phyloP scores from a whole-genome alignment of 139 green algal species.

The Pycnococcus provasolii region DNA sequence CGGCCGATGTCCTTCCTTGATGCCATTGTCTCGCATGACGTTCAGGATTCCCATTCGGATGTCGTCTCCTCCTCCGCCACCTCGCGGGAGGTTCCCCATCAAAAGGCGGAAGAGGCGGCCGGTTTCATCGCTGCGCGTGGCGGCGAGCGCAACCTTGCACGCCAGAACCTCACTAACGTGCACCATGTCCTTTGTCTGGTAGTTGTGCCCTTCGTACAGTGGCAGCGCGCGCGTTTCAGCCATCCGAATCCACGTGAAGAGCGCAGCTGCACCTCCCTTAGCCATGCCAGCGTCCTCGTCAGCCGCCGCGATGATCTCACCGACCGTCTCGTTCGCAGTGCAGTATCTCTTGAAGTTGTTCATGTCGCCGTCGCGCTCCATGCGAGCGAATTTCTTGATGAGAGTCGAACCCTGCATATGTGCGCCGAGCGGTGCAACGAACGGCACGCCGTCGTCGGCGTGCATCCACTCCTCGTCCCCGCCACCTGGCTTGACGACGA shows the following conservation, averaged over 20 bases:
- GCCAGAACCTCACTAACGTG: conserved; percentile 66
- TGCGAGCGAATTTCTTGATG: not conserved
- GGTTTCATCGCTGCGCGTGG: not conserved
- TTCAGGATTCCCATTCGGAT: conserved; percentile 85
- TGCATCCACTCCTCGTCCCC: conserved; percentile 17
- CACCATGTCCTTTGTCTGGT: conserved; percentile 82
- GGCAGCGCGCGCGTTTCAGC: conserved; percentile 6
- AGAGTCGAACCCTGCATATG: not conserved
- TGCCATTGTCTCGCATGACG: conserved; percentile 81
- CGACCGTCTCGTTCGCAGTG: not conserved
- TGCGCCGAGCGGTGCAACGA: not conserved
- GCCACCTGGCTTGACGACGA: not conserved
- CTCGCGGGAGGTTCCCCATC: conserved; percentile 59
- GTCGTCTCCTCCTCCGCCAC: conserved; percentile 77
- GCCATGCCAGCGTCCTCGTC: not conserved
- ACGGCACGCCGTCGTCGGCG: conserved; percentile 13
- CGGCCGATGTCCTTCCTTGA: conserved; percentile 44
- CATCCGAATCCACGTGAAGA: not conserved
- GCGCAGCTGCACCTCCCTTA: not conserved
- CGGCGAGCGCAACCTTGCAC: not conserved
- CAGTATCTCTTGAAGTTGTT: not conserved
- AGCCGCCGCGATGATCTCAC: not conserved
- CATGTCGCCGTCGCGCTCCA: not conserved
- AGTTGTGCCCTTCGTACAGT: conserved; percentile 38
- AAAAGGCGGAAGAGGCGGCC: conserved; percentile 34